A percentile compares a stretch with the other conserved stretches of the same genome.
These are phyloP conservation scores for Astragalus membranaceus DNA, from an alignment of 306 rosid species.

Conservation along the genomic window DNA sequence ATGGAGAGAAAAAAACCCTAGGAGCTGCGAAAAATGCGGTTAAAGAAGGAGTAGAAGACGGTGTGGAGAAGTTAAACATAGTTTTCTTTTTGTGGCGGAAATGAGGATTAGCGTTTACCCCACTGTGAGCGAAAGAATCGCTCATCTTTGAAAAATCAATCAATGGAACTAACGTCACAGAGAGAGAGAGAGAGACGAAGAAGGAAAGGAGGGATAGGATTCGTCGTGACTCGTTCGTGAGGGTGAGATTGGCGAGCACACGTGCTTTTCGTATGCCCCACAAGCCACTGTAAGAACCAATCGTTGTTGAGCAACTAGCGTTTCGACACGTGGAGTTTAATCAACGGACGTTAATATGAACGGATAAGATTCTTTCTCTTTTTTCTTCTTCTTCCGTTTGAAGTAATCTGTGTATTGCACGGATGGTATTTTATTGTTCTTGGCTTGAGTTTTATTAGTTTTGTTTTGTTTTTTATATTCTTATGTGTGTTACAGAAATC, in stretches of 20 bases:
- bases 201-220: background rate
- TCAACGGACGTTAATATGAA: background rate
- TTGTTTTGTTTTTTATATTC: background rate
- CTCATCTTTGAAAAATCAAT: background rate
- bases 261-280: conserved; percentile 21
- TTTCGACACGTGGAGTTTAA: conserved; percentile 4
- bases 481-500: background rate
- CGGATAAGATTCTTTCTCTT: conserved; percentile 6
- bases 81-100: background rate
- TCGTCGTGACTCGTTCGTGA: background rate
- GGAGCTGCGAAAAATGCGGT: conserved; percentile 27
- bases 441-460: background rate
- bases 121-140: conserved; percentile 15
- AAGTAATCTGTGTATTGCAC: too few species aligned
- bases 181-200: too few species aligned
- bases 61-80: conserved; percentile 23
- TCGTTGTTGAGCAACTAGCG: background rate
- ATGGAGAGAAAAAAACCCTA: conserved; percentile 22
- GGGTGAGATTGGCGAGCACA: conserved; percentile 15
- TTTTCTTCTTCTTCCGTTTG: background rate
- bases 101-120: background rate
- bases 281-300: conserved; percentile 3
- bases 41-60: conserved; percentile 19
- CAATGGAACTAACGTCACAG: background rate
- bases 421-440: background rate